Conservation (phyloP, 169 alveolate genomes). For the Plasmodium yoelii region DNA sequence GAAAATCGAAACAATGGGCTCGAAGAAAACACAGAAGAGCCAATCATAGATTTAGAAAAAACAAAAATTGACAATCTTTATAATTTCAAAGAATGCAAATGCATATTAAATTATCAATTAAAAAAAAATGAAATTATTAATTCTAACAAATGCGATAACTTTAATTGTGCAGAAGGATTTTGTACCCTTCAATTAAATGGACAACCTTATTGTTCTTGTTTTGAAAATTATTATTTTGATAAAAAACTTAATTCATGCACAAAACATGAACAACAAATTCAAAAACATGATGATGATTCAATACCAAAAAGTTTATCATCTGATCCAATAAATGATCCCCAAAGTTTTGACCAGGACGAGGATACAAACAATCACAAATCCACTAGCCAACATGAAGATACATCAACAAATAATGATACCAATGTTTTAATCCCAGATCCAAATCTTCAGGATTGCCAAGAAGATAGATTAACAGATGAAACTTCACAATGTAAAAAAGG, state of each 20-base stretch:
- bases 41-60: neutral
- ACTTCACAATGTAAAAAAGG: neutral
- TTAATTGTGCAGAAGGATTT: conserved; percentile 24
- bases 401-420: neutral
- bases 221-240: conserved; percentile 59
- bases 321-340: neutral
- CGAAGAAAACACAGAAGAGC: neutral
- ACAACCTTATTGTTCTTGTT: conserved; percentile 64
- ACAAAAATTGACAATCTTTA: neutral
- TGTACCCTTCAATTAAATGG: conserved; percentile 51
- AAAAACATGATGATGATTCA: neutral
- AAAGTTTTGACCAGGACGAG: neutral
- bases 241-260: conserved; percentile 20
- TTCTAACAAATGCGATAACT: conserved; percentile 39
- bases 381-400: neutral
- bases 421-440: neutral
- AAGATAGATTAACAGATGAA: neutral
- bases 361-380: too few relatives aligned
- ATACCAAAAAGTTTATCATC: neutral
- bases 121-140: neutral
- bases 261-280: conserved; percentile 26
- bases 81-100: conserved; percentile 28
- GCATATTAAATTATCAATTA: conserved; percentile 29
- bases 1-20: neutral
- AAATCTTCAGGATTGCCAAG: neutral